phyloP scores from a whole-genome alignment of 371 early-diverging fungal genomes.

The Mucor sp. region DNA sequence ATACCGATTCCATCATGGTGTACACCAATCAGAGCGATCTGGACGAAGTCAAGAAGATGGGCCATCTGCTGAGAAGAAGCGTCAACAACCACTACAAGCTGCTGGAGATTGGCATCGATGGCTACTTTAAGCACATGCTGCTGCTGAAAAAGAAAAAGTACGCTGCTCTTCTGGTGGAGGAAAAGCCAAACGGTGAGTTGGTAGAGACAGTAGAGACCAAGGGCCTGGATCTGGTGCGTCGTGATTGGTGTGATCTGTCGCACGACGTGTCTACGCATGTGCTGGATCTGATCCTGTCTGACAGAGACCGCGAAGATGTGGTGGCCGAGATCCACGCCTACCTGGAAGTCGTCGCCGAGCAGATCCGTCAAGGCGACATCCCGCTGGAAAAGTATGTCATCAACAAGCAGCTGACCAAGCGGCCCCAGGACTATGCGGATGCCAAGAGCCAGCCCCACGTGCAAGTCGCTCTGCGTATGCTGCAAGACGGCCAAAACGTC shows the following conservation, averaged over 20 bases:
- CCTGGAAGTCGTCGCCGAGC: slow-evolving; percentile 67
- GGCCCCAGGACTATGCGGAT: slow-evolving; percentile 93
- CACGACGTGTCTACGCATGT: slow-evolving; percentile 84
- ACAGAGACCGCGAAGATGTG: slow-evolving; percentile 74
- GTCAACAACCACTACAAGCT: slow-evolving; percentile 94
- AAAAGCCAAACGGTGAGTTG: slow-evolving; percentile 65
- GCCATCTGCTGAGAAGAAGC: slow-evolving; percentile 75
- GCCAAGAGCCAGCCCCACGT: slow-evolving; percentile 95
- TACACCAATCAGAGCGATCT: slow-evolving; percentile 87
- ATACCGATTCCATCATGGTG: slow-evolving; percentile 99
- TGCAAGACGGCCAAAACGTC: slow-evolving; percentile 70
- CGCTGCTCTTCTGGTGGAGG: slow-evolving; percentile 83
- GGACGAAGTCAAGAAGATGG: slow-evolving; percentile 79
- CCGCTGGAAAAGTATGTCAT: slow-evolving; percentile 91
- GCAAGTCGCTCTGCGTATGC: slow-evolving; percentile 90
- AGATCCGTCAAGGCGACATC: slow-evolving; percentile 72
- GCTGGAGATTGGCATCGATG: slow-evolving; percentile 99
- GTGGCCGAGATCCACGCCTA: slow-evolving; percentile 79
- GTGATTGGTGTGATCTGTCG: slow-evolving; percentile 98
- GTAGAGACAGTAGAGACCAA: slow-evolving; percentile 86
- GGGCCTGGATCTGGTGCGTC: slow-evolving; percentile 97
- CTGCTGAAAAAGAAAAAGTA: slow-evolving; percentile 99
- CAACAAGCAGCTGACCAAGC: slow-evolving; percentile 93
- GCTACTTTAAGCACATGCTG: slow-evolving; percentile 91
- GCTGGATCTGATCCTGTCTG: slow-evolving; percentile 80